Percentiles rank a stretch among this genome's conserved stretches.
phyloP scores from a whole-genome alignment of 441 rosid genomes.

The Corymbia citriodora region DNA sequence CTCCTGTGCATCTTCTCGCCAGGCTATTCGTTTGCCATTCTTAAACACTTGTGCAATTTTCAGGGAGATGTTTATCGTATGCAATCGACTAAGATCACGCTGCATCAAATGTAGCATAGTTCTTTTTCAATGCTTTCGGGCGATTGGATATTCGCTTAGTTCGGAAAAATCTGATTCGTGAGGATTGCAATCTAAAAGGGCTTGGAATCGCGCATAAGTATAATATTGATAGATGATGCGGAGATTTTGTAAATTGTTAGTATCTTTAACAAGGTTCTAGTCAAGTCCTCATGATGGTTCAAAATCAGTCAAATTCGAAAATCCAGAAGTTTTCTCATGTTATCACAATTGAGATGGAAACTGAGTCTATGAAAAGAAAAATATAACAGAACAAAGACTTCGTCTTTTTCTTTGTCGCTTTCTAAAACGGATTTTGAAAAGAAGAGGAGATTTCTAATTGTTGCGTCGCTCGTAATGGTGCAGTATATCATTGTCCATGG shows the following conservation, averaged over 20 bases:
- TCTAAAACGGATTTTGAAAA: background rate
- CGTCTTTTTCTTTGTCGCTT: background rate
- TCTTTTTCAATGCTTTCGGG: background rate
- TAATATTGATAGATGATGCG: background rate
- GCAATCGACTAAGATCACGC: too few relatives aligned
- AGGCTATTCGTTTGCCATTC: background rate
- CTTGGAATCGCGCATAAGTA: background rate
- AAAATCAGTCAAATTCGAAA: background rate
- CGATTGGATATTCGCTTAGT: too few relatives aligned
- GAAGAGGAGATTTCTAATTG: background rate
- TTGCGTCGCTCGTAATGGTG: background rate
- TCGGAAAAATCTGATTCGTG: background rate
- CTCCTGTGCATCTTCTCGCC: background rate
- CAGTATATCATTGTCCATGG: constrained; percentile 32
- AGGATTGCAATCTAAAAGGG: background rate
- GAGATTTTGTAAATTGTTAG: background rate
- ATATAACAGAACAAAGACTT: background rate
- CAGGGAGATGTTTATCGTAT: too few relatives aligned
- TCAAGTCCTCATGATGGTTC: background rate
- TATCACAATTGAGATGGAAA: background rate
- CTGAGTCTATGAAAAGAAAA: background rate
- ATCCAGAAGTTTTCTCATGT: constrained; percentile 2
- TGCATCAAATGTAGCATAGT: background rate
- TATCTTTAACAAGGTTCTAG: background rate
- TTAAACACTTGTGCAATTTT: background rate